phyloP scores from a whole-genome alignment of 306 rosid species.

The Oemleria cerasiformis region DNA sequence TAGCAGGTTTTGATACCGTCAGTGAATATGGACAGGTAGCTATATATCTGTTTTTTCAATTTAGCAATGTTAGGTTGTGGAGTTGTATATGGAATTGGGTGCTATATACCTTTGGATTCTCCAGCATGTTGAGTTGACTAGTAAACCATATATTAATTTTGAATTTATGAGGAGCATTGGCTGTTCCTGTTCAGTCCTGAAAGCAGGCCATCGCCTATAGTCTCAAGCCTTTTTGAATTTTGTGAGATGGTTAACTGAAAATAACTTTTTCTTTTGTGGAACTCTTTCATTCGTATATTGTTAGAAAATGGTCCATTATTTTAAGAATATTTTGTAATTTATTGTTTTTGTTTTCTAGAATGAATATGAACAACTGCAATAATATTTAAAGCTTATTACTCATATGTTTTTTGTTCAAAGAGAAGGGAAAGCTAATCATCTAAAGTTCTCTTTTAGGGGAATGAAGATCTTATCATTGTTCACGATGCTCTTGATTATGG shows the following conservation, averaged over 20 bases:
- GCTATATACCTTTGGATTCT: neutral
- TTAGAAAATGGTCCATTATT: neutral
- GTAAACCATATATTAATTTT: neutral
- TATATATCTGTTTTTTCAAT: neutral
- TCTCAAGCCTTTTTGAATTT: neutral
- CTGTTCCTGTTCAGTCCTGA: neutral
- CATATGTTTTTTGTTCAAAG: neutral
- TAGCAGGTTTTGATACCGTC: conserved; percentile 79
- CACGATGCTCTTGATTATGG: conserved; percentile 90
- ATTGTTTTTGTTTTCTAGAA: neutral
- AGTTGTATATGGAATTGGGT: neutral
- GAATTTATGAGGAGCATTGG: neutral
- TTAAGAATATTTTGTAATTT: neutral
- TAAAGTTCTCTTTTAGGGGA: conserved; percentile 41
- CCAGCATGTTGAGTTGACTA: neutral
- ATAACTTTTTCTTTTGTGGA: neutral
- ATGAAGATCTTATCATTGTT: conserved; percentile 71
- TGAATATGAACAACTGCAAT: neutral
- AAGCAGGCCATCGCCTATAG: neutral
- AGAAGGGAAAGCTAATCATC: neutral
- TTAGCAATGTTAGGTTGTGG: neutral
- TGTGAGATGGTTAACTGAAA: neutral
- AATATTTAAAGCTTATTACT: neutral
- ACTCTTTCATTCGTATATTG: neutral
- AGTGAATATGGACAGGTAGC: conserved; percentile 69